phyloP scores from a whole-genome alignment of 192 early-diverging fungal genomes.

The Coemansia sp. region DNA sequence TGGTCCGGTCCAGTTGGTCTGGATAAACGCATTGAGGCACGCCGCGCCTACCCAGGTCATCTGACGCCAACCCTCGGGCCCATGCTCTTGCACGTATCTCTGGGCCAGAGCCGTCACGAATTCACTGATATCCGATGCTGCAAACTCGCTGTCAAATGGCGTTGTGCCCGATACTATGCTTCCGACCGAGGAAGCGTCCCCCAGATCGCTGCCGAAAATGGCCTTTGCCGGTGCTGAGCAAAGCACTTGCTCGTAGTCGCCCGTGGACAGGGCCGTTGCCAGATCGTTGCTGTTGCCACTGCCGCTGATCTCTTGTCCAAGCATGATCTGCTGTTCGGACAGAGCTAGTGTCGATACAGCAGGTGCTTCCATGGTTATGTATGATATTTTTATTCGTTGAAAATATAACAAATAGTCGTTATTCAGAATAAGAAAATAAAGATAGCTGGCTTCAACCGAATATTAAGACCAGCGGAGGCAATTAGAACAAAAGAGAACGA shows the following conservation, averaged over 20 bases:
- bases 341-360: no score
- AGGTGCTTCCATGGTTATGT: no score
- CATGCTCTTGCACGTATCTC: conserved; percentile 10
- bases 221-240: conserved; percentile 41
- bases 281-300: conserved; percentile 4
- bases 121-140: conserved; percentile 32
- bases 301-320: conserved; percentile 21
- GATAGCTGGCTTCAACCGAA: no score
- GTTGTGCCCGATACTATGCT: conserved; percentile 22
- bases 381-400: no score
- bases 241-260: conserved; percentile 57
- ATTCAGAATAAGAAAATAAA: no score
- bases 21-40: conserved; percentile 78
- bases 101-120: conserved; percentile 29
- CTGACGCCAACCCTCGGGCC: conserved; percentile 18
- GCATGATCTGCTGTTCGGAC: conserved; percentile 3
- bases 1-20: conserved; percentile 90
- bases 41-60: conserved; percentile 63
- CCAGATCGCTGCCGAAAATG: conserved; percentile 58
- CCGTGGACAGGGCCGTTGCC: conserved; percentile 25
- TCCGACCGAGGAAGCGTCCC: conserved; percentile 11
- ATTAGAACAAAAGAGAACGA: no score
- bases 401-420: no score
- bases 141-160: conserved; percentile 48
- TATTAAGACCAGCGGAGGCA: no score